Evolutionary conservation across 169 alveolate species (phyloP).

Genomic region (Amoebophrya sp.): DNA sequence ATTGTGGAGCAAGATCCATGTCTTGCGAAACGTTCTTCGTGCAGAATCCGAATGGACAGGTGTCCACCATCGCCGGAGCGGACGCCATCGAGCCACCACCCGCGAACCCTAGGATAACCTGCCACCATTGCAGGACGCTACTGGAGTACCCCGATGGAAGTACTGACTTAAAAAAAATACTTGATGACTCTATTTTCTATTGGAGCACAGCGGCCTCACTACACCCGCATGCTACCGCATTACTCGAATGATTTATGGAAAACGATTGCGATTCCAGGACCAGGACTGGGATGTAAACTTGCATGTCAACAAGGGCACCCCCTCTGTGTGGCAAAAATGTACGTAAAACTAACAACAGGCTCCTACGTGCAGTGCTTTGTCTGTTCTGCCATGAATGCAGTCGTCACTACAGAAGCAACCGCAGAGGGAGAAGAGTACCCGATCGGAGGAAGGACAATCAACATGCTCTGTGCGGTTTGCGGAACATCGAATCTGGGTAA

Average conservation of each 20-base stretch:
- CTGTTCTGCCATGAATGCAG: slow-evolving; percentile 3
- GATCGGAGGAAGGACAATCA: background rate
- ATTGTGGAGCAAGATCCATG: too few relatives aligned
- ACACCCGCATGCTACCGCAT: too few relatives aligned
- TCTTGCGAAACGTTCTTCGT: background rate
- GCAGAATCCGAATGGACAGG: background rate
- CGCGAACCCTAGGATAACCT: background rate
- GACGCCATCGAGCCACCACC: slow-evolving; percentile 17
- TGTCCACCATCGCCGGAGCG: background rate
- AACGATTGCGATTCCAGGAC: too few relatives aligned
- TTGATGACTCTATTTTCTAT: too few relatives aligned
- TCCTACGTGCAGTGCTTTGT: slow-evolving; percentile 10
- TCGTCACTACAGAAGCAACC: background rate
- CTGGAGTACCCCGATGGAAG: slow-evolving; percentile 9
- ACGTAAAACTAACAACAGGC: too few relatives aligned
- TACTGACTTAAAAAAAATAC: too few relatives aligned
- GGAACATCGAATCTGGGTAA: background rate
- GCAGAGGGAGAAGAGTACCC: background rate
- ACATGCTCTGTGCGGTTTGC: background rate
- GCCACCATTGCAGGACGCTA: background rate
- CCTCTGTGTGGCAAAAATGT: too few relatives aligned
- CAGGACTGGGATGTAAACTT: too few relatives aligned
- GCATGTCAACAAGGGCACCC: too few relatives aligned
- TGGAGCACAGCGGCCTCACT: too few relatives aligned
- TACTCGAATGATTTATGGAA: too few relatives aligned